These are phyloP conservation scores for Sinapis alba DNA, from an alignment of 441 rosid genomes.

Conservation along the genomic window DNA sequence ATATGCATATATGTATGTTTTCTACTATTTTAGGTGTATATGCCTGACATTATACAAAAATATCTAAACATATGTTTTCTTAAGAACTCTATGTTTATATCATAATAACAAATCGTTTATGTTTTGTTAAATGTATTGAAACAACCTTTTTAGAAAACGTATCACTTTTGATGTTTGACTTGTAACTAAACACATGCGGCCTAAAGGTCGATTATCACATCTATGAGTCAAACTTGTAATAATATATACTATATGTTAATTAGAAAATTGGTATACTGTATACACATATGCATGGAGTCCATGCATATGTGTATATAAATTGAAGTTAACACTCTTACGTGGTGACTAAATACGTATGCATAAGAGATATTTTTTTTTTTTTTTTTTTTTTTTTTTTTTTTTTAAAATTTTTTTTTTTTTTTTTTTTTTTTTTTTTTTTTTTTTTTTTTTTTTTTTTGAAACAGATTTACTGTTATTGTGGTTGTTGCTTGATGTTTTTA, in stretches of 20 bases:
- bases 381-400: too few relatives aligned
- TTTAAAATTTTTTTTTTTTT: too few relatives aligned
- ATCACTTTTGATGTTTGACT: conserved; percentile 13
- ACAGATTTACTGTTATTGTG: not conserved
- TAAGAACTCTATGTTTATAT: conserved; percentile 11
- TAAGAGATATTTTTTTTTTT: too few relatives aligned
- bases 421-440: too few relatives aligned
- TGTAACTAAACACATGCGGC: conserved; percentile 24
- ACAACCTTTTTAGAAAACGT: conserved; percentile 12
- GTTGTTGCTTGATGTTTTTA: not conserved
- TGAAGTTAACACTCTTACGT: not conserved
- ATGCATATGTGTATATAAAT: not conserved
- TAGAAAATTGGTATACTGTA: not conserved
- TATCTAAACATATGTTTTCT: conserved; percentile 8
- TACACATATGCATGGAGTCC: not conserved
- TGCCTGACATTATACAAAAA: conserved; percentile 16
- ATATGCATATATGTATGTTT: conserved; percentile 3
- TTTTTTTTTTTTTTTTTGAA: too few relatives aligned
- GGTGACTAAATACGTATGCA: not conserved
- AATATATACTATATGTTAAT: not conserved
- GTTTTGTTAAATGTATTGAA: conserved; percentile 20
- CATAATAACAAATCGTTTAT: conserved; percentile 2
- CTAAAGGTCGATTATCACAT: not conserved
- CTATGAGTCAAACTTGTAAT: not conserved
- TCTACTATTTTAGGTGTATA: conserved; percentile 13